Evolutionary conservation across 352 stramenopile genomes (phyloP), one percentile per base, ranked within the genome.

Genomic region (Phytophthora brassicae): DNA sequence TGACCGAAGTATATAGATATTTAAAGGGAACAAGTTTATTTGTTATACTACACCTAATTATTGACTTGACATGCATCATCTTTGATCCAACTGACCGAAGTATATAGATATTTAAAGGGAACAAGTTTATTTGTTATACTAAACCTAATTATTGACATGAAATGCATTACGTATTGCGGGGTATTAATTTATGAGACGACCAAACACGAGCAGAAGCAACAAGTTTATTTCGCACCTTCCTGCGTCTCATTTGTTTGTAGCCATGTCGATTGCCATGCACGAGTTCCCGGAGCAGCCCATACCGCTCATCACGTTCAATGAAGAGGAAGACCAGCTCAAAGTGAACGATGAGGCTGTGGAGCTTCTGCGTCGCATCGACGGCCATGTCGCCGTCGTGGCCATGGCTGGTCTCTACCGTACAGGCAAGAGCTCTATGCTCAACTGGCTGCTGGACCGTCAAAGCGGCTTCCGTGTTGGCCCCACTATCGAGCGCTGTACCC

Each of bases 341-440:
- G 81, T 96, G 44, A 92, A 94, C 68, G 79, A 92, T 1, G 74
- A 91, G 26, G 85, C 88, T 8, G 75, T 89, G 38, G 60, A 78
- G 17, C 60, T 92, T 22, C 74, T 96, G 43, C 63, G 74, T 28
- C 68, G 78, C 55, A 92, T 96, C 43, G 69, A 88, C 31, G 83
- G 84, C 52, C 86, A 86, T 56, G 72, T 96, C 17, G 81, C 84
- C 13, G 84, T 94, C 24, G 71, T 96, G 24, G 82, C 84, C 51
- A 90, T 96, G 74, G 88, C 84, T 1, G 88, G 88, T 14, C 83
- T 94, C 36, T 96, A 96, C 72, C 81, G 88, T 56, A 96, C 85
- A 20, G 88, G 88, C 56, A 96, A 96, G 66, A 92, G 81, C 48
- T 93, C 76, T 24, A 88, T 96, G 78, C 77, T 96, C 52, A 96